Evolutionary conservation across 2,329 filamentous ascomycete genomes (phyloP).

Genomic region (Sporothrix globosa): DNA sequence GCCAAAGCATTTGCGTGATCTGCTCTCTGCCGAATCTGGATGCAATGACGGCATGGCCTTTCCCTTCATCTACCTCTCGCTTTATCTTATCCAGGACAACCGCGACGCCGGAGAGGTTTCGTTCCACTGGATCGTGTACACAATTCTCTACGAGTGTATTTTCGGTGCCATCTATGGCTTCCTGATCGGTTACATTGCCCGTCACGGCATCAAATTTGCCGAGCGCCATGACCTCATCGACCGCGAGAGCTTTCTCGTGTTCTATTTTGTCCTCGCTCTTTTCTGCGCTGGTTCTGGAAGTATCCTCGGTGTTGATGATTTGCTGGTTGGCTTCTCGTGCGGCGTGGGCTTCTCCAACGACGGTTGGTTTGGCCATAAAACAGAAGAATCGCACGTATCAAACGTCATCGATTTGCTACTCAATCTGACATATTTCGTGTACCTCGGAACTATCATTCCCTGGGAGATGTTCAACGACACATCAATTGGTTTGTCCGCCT

Average conservation of each 20-base stretch:
- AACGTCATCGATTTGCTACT: constrained; percentile 98
- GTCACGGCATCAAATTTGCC: constrained; percentile 85
- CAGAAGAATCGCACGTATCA: constrained; percentile 96
- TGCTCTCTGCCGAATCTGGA: constrained; percentile 93
- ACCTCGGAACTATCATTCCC: constrained; percentile 94
- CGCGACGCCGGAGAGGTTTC: constrained; percentile 69
- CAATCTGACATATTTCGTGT: constrained; percentile 98
- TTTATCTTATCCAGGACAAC: constrained; percentile 86
- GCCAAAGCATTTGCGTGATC: constrained; percentile 93
- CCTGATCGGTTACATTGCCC: constrained; percentile 81
- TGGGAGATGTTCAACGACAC: constrained; percentile 88
- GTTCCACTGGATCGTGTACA: constrained; percentile 86
- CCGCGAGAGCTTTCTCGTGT: constrained; percentile 94
- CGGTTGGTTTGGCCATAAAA: constrained; percentile 98
- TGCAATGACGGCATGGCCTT: constrained; percentile 99
- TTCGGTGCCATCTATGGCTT: constrained; percentile 92
- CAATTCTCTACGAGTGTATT: constrained; percentile 92
- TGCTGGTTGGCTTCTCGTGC: constrained; percentile 90
- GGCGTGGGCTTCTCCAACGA: constrained; percentile 99
- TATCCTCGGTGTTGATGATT: constrained; percentile 86
- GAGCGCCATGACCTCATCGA: constrained; percentile 87
- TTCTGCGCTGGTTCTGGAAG: constrained; percentile 95
- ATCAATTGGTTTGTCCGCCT: constrained; percentile 74
- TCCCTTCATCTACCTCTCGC: constrained; percentile 89
- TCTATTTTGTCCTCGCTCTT: constrained; percentile 95